Conservation (phyloP, 768 basidiomycete species). For the Rhizopogon sp. region DNA sequence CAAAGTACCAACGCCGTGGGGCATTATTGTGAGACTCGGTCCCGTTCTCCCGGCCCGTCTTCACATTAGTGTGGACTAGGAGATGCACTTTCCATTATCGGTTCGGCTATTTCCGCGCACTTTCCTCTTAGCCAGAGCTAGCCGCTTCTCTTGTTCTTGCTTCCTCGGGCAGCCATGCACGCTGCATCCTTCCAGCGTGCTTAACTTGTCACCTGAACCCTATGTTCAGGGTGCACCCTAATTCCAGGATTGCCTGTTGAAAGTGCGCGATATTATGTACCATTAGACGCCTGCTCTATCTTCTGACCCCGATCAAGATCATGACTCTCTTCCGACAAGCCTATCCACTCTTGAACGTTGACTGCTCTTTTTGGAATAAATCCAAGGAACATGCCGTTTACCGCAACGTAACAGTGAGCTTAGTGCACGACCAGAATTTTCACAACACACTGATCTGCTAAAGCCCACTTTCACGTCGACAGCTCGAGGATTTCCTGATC, state of each 20-base stretch:
- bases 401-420: not conserved
- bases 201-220: slow-evolving; percentile 2
- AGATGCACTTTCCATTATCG: slow-evolving; percentile 9
- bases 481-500: not conserved
- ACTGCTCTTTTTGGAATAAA: not conserved
- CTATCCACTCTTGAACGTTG: not conserved
- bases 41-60: slow-evolving; percentile 3
- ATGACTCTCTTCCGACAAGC: not conserved
- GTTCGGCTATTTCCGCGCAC: slow-evolving; percentile 20
- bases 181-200: slow-evolving; percentile 9
- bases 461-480: too few species aligned
- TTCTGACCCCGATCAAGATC: slow-evolving; percentile 6
- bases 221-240: slow-evolving; percentile 27
- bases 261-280: slow-evolving; percentile 29
- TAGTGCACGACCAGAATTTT: not conserved
- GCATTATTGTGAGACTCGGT: not conserved
- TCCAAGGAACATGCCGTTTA: not conserved
- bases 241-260: slow-evolving; percentile 9
- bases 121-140: not conserved
- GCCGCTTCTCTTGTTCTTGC: slow-evolving; percentile 1
- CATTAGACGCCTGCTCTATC: not conserved
- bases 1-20: not conserved
- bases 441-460: not conserved
- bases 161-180: not conserved
- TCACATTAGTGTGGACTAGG: slow-evolving; percentile 5